Evolutionary conservation across 2,329 filamentous ascomycete species (phyloP).

Genomic region (Aureobasidium sp.): DNA sequence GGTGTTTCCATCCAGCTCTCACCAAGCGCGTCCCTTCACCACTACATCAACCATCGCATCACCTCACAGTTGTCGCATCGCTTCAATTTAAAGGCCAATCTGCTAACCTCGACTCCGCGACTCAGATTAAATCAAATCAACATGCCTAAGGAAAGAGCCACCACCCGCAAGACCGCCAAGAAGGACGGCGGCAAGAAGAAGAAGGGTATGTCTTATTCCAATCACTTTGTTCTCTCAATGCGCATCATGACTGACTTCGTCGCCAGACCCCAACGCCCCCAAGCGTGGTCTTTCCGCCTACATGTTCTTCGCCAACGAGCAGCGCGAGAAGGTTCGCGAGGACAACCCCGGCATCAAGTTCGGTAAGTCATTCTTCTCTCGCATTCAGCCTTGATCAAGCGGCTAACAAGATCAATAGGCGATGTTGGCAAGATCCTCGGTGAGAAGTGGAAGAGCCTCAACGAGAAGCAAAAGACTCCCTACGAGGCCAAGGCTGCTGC

Average conservation of each 20-base stretch:
- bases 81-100: not conserved
- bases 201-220: constrained; percentile 52
- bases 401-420: constrained; percentile 42
- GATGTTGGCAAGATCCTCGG: constrained; percentile 98
- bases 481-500: constrained; percentile 95
- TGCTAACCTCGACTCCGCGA: constrained; percentile 3
- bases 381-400: not conserved
- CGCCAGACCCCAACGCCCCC: constrained; percentile 84
- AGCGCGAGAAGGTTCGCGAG: constrained; percentile 95
- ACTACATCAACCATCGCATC: not conserved
- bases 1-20: not conserved
- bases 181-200: constrained; percentile 57
- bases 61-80: constrained; percentile 2
- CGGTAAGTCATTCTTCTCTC: constrained; percentile 44
- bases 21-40: not conserved
- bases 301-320: constrained; percentile 99
- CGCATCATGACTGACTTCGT: not conserved
- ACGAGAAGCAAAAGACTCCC: constrained; percentile 83
- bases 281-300: constrained; percentile 99
- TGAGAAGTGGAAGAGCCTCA: constrained; percentile 96
- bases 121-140: constrained; percentile 11
- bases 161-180: constrained; percentile 54
- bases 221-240: constrained; percentile 6
- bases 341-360: constrained; percentile 98
- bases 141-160: constrained; percentile 64